phyloP scores from a whole-genome alignment of 2,329 filamentous ascomycete species.

The Cadophora gregata region DNA sequence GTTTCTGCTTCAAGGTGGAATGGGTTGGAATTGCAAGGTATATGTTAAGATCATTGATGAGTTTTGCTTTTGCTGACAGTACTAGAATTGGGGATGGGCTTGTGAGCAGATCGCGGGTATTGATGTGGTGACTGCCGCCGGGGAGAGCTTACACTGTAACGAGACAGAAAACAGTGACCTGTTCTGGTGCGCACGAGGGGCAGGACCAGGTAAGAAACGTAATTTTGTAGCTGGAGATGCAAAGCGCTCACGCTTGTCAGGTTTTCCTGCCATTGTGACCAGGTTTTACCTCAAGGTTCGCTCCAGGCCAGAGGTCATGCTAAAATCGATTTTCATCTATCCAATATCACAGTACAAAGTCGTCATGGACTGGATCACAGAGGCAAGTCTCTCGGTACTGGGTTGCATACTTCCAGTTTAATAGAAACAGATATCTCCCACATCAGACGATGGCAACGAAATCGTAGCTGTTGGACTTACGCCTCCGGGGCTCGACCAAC shows the following conservation, averaged over 20 bases:
- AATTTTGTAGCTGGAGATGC: background rate
- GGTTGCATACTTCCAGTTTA: background rate
- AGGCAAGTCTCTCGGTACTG: background rate
- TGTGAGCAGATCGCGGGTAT: background rate
- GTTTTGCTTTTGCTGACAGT: background rate
- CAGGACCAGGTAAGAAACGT: background rate
- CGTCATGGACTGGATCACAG: constrained; percentile 56
- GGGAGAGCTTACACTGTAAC: background rate
- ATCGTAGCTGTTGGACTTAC: background rate
- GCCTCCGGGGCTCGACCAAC: background rate
- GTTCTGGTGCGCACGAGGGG: background rate
- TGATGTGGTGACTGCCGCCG: background rate
- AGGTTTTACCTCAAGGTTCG: constrained; percentile 16
- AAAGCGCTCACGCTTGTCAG: background rate
- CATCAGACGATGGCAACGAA: background rate
- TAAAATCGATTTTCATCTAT: constrained; percentile 51
- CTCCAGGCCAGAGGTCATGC: constrained; percentile 21
- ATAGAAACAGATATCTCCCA: background rate
- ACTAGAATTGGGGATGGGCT: background rate
- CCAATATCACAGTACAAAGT: constrained; percentile 51
- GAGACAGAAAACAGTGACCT: background rate
- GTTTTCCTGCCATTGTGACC: background rate
- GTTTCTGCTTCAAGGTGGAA: background rate
- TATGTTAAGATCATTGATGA: background rate
- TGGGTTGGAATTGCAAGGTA: background rate